Evolutionary conservation across 2,329 filamentous ascomycete genomes (phyloP).

Genomic region (Taxawa tesnikishii): DNA sequence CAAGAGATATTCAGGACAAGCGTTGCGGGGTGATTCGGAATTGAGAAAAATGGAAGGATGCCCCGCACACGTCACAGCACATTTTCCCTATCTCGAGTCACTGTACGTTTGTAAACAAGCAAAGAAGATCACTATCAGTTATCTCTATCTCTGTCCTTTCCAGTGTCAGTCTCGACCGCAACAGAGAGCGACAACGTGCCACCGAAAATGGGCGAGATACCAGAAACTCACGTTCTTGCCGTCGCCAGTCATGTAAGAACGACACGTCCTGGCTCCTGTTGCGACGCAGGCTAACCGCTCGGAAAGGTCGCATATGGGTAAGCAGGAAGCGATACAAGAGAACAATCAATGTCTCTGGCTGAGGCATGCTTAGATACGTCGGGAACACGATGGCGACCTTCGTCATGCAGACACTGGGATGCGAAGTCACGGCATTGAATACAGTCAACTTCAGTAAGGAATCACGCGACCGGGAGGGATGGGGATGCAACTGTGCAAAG

Average conservation of each 20-base stretch:
- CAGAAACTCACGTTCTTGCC: slow-evolving; percentile 63
- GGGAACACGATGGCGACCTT: slow-evolving; percentile 96
- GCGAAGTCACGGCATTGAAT: slow-evolving; percentile 86
- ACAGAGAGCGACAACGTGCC: background rate
- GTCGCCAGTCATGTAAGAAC: slow-evolving; percentile 84
- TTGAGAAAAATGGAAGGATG: too few relatives aligned
- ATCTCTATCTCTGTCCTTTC: background rate
- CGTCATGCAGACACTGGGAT: slow-evolving; percentile 84
- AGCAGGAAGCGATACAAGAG: slow-evolving; percentile 23
- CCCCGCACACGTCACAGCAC: too few relatives aligned
- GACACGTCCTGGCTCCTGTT: slow-evolving; percentile 15
- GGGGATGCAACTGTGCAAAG: too few relatives aligned
- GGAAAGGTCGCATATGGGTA: slow-evolving; percentile 61
- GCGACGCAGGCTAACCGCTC: slow-evolving; percentile 13
- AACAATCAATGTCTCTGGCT: slow-evolving; percentile 6
- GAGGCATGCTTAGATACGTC: slow-evolving; percentile 57
- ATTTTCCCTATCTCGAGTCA: slow-evolving; percentile 2
- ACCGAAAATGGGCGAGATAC: slow-evolving; percentile 24
- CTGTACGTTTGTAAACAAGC: slow-evolving; percentile 1
- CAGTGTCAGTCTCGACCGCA: too few relatives aligned
- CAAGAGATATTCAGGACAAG: too few relatives aligned
- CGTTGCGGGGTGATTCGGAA: too few relatives aligned
- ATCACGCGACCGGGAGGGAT: background rate
- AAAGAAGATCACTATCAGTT: background rate
- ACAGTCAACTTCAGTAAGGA: slow-evolving; percentile 91